A percentile compares a stretch with the other conserved stretches of the same genome.
phyloP scores from a whole-genome alignment of 805 yeast genomes.

The Kuraishia floccosa region DNA sequence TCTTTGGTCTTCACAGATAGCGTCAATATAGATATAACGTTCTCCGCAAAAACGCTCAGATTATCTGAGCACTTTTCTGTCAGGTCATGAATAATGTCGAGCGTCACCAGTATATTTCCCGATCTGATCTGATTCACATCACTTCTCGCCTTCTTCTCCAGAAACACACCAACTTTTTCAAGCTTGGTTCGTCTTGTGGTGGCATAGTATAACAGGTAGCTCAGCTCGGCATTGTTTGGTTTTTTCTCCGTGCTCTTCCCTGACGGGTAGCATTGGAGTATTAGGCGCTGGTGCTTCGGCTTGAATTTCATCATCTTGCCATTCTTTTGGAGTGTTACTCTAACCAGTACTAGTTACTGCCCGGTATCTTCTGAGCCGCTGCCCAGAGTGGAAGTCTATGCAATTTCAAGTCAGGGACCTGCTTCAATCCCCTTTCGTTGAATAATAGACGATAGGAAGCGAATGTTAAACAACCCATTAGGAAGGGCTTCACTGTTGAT shows the following conservation, averaged over 20 bases:
- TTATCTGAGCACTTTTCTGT: slow-evolving; percentile 74
- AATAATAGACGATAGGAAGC: no score
- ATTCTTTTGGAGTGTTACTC: not conserved
- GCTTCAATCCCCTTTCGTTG: no score
- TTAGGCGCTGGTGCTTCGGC: slow-evolving; percentile 84
- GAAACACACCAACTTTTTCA: slow-evolving; percentile 70
- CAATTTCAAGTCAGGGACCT: no score
- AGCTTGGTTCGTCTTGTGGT: slow-evolving; percentile 81
- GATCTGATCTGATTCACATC: slow-evolving; percentile 53
- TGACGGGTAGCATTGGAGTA: slow-evolving; percentile 87
- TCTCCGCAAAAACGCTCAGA: slow-evolving; percentile 68
- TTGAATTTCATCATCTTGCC: not conserved
- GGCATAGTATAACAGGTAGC: slow-evolving; percentile 81
- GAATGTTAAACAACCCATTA: no score
- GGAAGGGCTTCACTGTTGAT: no score
- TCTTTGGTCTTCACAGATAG: slow-evolving; percentile 46
- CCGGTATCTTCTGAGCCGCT: no score
- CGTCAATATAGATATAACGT: slow-evolving; percentile 49
- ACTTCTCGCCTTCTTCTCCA: slow-evolving; percentile 45
- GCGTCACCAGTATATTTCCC: slow-evolving; percentile 79
- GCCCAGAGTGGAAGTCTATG: no score
- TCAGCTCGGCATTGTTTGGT: slow-evolving; percentile 86
- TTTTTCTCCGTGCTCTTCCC: slow-evolving; percentile 80
- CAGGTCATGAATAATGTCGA: slow-evolving; percentile 57
- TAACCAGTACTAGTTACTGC: no score